phyloP scores from a whole-genome alignment of 1,139 yeast genomes.

The Nadsonia starkeyi-henricii region DNA sequence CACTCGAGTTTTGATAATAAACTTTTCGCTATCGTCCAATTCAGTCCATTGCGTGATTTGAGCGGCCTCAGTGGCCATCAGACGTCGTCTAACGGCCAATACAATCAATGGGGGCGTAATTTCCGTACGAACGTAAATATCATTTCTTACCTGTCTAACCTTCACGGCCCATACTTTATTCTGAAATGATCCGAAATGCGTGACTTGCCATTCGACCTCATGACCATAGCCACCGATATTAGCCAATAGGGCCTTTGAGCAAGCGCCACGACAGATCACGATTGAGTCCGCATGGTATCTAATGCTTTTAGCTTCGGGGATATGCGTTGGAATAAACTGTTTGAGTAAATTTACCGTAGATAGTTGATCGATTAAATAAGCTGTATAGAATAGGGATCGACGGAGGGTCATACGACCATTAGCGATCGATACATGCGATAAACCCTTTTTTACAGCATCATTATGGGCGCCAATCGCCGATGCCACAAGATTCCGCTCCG shows the following conservation, averaged over 20 bases:
- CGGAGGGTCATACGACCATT: neutral
- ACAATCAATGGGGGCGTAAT: neutral
- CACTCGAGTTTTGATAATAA: neutral
- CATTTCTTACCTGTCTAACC: neutral
- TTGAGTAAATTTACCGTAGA: neutral
- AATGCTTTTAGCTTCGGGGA: neutral
- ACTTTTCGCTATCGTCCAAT: neutral
- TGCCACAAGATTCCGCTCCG: conserved; percentile 20
- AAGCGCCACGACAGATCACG: neutral
- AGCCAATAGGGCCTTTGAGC: neutral
- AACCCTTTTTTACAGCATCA: conserved; percentile 10
- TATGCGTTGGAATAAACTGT: neutral
- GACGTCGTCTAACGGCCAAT: neutral
- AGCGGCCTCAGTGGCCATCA: neutral
- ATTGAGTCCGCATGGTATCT: neutral
- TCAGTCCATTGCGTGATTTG: neutral
- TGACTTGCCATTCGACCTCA: neutral
- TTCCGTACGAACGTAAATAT: neutral
- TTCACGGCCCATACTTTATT: neutral
- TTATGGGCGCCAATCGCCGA: conserved; percentile 22
- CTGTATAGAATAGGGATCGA: neutral
- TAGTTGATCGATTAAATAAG: neutral
- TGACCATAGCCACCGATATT: neutral
- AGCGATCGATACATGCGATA: neutral
- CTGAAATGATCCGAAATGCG: neutral